Conservation (phyloP, 495 filamentous ascomycete genomes). For the Daldinia grandis region DNA sequence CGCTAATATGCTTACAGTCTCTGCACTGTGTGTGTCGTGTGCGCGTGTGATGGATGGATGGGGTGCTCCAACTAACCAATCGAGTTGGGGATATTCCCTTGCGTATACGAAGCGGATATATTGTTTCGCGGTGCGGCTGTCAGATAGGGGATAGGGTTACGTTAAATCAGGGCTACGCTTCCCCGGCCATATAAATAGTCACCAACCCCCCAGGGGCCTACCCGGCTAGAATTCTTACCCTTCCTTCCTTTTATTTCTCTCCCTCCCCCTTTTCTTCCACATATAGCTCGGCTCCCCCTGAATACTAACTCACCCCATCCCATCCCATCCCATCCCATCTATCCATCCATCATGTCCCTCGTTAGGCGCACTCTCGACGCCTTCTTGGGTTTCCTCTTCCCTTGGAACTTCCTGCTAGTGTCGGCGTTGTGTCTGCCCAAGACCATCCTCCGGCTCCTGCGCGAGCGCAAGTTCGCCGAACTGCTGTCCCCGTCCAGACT, state of each 20-base stretch:
- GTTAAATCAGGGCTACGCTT: background rate
- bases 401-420: conserved; percentile 51
- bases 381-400: conserved; percentile 44
- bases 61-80: conserved; percentile 11
- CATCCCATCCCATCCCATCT: background rate
- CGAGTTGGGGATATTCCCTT: conserved; percentile 1
- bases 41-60: background rate
- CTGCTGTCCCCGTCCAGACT: conserved; percentile 49
- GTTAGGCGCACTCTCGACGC: conserved; percentile 20
- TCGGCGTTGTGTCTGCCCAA: conserved; percentile 50
- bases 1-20: background rate
- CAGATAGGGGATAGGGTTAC: too few species aligned
- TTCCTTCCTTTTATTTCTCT: background rate
- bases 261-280: background rate
- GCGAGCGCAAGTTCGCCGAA: conserved; percentile 29
- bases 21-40: conserved; percentile 15
- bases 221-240: too few species aligned
- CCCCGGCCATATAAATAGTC: conserved; percentile 6
- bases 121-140: too few species aligned
- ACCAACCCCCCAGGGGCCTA: background rate
- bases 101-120: background rate
- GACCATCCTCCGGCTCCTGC: conserved; percentile 47
- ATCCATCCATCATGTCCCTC: conserved; percentile 11
- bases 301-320: background rate
- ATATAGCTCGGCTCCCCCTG: background rate